Evolutionary conservation across 139 green algal genomes (phyloP), one percentile per base, ranked within the genome.

Genomic region (Coccomyxa sp.): DNA sequence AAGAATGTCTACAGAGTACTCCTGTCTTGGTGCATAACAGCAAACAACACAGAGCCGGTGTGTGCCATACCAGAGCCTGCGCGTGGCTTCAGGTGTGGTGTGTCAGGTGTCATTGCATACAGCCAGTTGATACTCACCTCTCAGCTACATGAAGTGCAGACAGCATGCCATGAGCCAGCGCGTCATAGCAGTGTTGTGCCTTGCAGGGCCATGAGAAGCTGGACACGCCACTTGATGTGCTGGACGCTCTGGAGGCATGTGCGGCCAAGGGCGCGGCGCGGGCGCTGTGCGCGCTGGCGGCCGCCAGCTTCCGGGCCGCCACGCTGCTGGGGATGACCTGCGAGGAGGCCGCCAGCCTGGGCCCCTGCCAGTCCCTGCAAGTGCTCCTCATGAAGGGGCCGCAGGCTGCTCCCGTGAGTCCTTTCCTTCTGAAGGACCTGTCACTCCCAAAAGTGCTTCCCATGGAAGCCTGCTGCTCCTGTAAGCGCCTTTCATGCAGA

Each of bases 321-420:
- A 36, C 29, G 29, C 29, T 36, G 64, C 64, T 71, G 64, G 64
- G 64, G 24, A 71, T 71, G 64, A 36, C 64, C 2, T 36, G 29
- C 64, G 64, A 22, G 64, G 64, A 71, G 29, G 64, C 64, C n/a
- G 64, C 64, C 6, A 10, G 29, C 29, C 64, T 71, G 10, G 64
- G 64, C 64, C 64, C 64, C 24, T 29, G 64, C 29, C 64, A 71
- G 64, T 71, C 29, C 64, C 64, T 71, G 24, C 64, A 36, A 34
- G 14, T 71, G 24, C 64, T 71, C 24, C 64, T 71, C 64, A 71
- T 71, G 64, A 34, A 36, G 29, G 64, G 64, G 64, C 64, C 64
- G 24, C n/a, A 14, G 2, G 64, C 64, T 3, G 64, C 64, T 18
- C 64, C 64, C 24, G 64, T 71, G 64, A 6, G 29, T 29, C n/a